phyloP scores from a whole-genome alignment of 805 yeast genomes.

The Metschnikowia sp. region DNA sequence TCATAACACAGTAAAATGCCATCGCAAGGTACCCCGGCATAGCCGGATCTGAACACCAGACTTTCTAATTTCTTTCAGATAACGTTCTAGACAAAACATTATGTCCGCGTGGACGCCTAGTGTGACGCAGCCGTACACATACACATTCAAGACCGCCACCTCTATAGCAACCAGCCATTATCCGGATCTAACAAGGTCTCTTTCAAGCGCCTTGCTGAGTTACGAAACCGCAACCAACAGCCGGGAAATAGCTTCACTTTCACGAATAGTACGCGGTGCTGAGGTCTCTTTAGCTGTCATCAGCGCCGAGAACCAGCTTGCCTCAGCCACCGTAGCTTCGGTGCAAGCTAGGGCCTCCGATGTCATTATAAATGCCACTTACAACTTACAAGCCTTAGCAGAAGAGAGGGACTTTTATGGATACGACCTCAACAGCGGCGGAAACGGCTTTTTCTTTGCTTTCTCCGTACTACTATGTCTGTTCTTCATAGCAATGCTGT shows the following conservation, averaged over 20 bases:
- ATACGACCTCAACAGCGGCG: conserved; percentile 23
- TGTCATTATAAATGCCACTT: conserved; percentile 18
- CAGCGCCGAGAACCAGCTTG: conserved; percentile 31
- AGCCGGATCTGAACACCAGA: no score
- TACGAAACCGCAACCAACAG: conserved; percentile 19
- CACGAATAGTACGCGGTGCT: conserved; percentile 31
- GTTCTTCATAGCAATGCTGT: conserved; percentile 26
- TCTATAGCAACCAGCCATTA: conserved; percentile 24
- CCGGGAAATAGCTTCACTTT: conserved; percentile 19
- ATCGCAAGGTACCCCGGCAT: no score
- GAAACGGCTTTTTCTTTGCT: conserved; percentile 30
- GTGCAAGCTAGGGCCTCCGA: conserved; percentile 29
- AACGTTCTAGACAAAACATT: no score
- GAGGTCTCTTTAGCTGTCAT: conserved; percentile 34
- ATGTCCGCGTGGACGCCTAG: no score
- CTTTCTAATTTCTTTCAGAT: no score
- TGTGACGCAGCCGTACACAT: no score
- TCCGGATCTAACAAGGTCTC: conserved; percentile 17
- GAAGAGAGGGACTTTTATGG: conserved; percentile 28
- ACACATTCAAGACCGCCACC: conserved; percentile 13
- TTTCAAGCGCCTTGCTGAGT: conserved; percentile 3
- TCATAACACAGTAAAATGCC: no score
- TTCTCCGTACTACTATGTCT: conserved; percentile 25
- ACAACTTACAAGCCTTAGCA: conserved; percentile 1
- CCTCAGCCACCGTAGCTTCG: conserved; percentile 33